Base-by-base conservation (phyloP, 202 grass and related monocot species). In the Brachypodium distachyon region DNA sequence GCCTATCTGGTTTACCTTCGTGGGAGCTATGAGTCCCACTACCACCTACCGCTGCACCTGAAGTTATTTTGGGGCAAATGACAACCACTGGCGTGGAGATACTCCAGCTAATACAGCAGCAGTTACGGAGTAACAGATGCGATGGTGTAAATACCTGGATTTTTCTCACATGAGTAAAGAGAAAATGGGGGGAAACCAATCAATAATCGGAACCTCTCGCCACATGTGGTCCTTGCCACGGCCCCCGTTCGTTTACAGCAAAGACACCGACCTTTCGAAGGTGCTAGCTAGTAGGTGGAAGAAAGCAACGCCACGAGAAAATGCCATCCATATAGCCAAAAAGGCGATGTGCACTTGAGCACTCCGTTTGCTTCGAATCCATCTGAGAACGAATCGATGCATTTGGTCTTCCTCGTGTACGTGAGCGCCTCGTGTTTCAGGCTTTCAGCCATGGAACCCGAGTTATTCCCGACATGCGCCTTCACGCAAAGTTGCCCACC, bases 391-490 rank as follows among this genome's bases (percentile, higher is more conserved):
- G 13, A 49, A 58, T 16, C 33, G 61, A 65, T 66, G 58, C 48
- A 3, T 51, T n/a, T 9, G 52, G 32, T 51, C 52, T 42, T 10
- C 39, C 41, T 18, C 10, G 13, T 56, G 49, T 12, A n/a, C n/a
- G n/a, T n/a, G n/a, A 12, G 34, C 29, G 4, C 19, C 66, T 63
- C 33, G 57, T 58, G 84, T 72, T 72, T 87, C 84, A 65, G 39
- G 32, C 59, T 72, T 72, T 87, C 84, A 65, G 39, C 32, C 59
- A 31, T 55, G 61, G 62, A 70, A 54, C 28, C 26, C 2, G 14
- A 63, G 40, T 49, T 64, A 78, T 83, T 87, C 67, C 32, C 59
- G 73, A 64, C 72, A 74, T n/a, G n/a, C n/a, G n/a, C 51, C 32
- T 58, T 67, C 61, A 33, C 42, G 12, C 52, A 78, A 60, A 70